Evolutionary conservation across 2,329 filamentous ascomycete genomes (phyloP).

Genomic region (Dactylellina cionopaga): DNA sequence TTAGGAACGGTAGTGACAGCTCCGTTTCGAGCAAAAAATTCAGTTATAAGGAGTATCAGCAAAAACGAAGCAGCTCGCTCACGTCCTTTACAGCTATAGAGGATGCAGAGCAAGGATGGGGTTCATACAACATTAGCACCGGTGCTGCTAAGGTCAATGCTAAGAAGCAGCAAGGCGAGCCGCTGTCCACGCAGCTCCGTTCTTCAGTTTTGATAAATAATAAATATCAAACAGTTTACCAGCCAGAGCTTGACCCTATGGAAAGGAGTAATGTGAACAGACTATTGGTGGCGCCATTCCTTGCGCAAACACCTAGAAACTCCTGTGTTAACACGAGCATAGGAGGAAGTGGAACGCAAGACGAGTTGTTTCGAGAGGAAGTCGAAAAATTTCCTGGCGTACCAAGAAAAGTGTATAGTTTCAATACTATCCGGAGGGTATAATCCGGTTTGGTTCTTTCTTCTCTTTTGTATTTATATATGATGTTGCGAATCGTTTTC

Average conservation of each 20-base stretch:
- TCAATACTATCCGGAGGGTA: not conserved
- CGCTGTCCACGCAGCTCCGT: too few species aligned
- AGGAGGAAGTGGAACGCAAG: not conserved
- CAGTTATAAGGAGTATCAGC: not conserved
- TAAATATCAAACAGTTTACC: not conserved
- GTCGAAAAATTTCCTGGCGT: not conserved
- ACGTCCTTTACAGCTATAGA: constrained; percentile 8
- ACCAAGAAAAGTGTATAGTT: not conserved
- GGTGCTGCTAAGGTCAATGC: not conserved
- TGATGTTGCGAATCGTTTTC: too few species aligned
- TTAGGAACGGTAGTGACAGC: not conserved
- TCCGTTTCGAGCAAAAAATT: not conserved
- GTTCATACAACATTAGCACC: not conserved
- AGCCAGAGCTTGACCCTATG: not conserved
- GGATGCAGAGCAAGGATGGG: not conserved
- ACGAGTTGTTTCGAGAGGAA: not conserved
- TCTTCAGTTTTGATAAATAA: not conserved
- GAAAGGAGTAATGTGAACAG: not conserved
- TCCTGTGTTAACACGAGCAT: not conserved
- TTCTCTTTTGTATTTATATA: too few species aligned
- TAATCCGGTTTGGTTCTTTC: too few species aligned
- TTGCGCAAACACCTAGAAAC: not conserved
- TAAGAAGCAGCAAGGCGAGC: too few species aligned
- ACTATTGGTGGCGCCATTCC: not conserved
- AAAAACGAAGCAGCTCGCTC: not conserved